Evolutionary conservation across 2,329 filamentous ascomycete genomes (phyloP), one percentile per base, ranked within the genome.

Genomic region (Phyllosticta citriasiana): DNA sequence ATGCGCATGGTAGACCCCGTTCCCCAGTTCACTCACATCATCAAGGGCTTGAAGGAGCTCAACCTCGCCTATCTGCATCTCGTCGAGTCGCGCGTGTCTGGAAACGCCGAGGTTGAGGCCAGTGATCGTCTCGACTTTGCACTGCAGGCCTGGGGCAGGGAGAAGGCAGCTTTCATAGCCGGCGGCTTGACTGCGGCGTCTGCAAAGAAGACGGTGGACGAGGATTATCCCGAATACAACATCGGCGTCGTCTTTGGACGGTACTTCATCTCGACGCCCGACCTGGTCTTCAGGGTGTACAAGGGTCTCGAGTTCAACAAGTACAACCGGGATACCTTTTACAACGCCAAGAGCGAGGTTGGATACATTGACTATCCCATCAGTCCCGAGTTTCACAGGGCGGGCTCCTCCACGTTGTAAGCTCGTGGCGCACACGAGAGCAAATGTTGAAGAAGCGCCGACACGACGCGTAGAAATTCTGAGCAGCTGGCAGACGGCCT

Each of bases 1-100:
- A 86, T 88, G 85, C 73, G 74, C 33, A 87, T 88, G 83, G 65
- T 71, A 0, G 78, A 89, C 53, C 85, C 85, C 0, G 67, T 83
- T 8, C 82, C 85, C 0, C 85, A 89, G 63, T 89, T 88, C 67
- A 74, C 74, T 0, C 76, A 88, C 66, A 68, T 88, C 7, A 76
- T 84, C 52, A 66, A 73, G 33, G 77, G 80, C 52, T 73, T 84
- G 10, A 80, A 78, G 59, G 70, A 74, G 26, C 69, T 85, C 1
- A 76, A 79, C 1, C 73, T 89, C 14, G 80, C 84, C 0, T 88
- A 84, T 67, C 68, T 87, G 1, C 84, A 88, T 68, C 62, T 87
- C 0, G 73, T 88, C 7, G 84, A 88, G 67, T 78, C 82, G 0
- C 78, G 83, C 0, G 8, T 63, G 4, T 70, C 74, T 0, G 79